Base-by-base conservation (phyloP, 2,329 filamentous ascomycete species). In the Dactylonectria macrodidyma region DNA sequence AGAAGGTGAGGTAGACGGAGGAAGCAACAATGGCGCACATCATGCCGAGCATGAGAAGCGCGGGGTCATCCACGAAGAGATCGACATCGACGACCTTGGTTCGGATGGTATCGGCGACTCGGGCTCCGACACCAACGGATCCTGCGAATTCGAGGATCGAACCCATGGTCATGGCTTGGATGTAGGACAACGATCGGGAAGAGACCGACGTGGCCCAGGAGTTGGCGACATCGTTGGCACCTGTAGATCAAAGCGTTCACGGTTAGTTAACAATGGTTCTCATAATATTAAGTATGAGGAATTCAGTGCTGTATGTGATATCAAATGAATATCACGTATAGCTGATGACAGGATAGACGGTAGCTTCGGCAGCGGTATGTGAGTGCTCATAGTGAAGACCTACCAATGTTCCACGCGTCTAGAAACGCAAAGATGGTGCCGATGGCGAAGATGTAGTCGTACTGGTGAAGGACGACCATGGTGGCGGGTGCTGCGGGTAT, bases 151-250 rank as follows among this genome's bases (percentile, higher is more conserved):
- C 90, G 81, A 91, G 89, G 66, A 91, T 77, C 50, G 86, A 85
- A 19, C 86, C 89, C 11, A 89, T 79, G 7, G 84, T 70, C 88
- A 90, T 89, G 72, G 88, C 89, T 75, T 91, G 89, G 67, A 87
- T 71, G 77, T 91, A 88, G 5, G 84, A 85, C 65, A 92, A 80
- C 66, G 91, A 93, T 59, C 91, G 85, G 26, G 91, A 93, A 1
- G 90, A 92, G 69, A 93, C 92, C 73, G 89, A 91, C 24, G 90
- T 93, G n/a, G 91, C 90, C 89, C 90, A 94, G 3, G 91, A 89
- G 83, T 94, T 94, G 79, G 92, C 92, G 67, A 93, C 91, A 91
- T 93, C 92, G 81, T 77, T 77, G 48, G 75, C 75, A 74, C 75
- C 75, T 77, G 14, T 11, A 1, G 0, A 14, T 46, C 44, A 46